Percentiles rank a stretch among this genome's conserved stretches.
phyloP scores from a whole-genome alignment of 495 filamentous ascomycete genomes.

The Penicillium maclennaniae region DNA sequence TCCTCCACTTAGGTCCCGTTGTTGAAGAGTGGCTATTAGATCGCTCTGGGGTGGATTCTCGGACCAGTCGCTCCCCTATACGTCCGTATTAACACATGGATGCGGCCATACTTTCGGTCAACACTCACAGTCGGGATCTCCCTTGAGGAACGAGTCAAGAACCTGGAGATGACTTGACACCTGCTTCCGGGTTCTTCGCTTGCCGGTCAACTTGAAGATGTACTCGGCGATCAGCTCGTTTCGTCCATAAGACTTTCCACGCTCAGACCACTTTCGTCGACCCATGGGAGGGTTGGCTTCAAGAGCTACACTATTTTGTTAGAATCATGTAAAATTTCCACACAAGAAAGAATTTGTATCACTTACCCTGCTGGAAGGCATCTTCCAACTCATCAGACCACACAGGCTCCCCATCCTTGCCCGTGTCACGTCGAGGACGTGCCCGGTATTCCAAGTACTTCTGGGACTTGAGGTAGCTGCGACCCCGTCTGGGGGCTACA shows the following conservation, averaged over 20 bases:
- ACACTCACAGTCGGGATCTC: constrained; percentile 52
- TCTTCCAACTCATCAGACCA: constrained; percentile 85
- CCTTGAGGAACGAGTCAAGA: constrained; percentile 73
- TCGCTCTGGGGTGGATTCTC: constrained; percentile 38
- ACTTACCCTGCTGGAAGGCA: constrained; percentile 84
- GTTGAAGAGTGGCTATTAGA: constrained; percentile 34
- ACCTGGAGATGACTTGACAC: constrained; percentile 97
- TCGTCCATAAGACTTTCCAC: constrained; percentile 71
- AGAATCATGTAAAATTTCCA: neutral
- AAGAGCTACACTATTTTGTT: constrained; percentile 54
- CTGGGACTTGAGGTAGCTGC: constrained; percentile 46
- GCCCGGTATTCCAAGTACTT: constrained; percentile 62
- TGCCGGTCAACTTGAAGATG: constrained; percentile 67
- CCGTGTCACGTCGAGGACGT: constrained; percentile 57
- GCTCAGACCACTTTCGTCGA: constrained; percentile 68
- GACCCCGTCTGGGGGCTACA: constrained; percentile 28
- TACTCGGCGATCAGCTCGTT: constrained; percentile 90
- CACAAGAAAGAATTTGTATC: neutral
- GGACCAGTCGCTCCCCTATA: constrained; percentile 43
- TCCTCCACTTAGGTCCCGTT: constrained; percentile 35
- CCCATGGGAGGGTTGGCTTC: constrained; percentile 79
- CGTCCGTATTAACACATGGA: constrained; percentile 11
- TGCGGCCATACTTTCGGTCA: neutral
- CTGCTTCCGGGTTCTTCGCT: constrained; percentile 70
- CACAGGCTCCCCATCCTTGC: constrained; percentile 53